A percentile compares a stretch with the other conserved stretches of the same genome.
Conservation (phyloP, 257 asterid species). For the Nicotiana attenuata region DNA sequence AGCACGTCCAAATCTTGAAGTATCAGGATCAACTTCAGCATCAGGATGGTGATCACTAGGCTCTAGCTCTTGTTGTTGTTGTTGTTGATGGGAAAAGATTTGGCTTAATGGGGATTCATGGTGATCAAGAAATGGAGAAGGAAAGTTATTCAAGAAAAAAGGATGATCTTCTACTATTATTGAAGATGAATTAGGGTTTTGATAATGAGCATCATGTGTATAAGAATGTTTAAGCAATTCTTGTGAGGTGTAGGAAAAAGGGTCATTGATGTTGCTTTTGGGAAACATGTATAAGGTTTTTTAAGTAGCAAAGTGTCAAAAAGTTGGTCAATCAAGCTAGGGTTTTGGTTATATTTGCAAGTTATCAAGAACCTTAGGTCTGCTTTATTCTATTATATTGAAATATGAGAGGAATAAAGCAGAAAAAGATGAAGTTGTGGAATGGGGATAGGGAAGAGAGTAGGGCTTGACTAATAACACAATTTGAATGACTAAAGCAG, state of each 20-base stretch:
- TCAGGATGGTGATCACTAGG: neutral
- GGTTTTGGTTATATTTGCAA: conserved; percentile 9
- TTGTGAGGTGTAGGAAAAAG: conserved; percentile 12
- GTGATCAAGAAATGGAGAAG: conserved; percentile 47
- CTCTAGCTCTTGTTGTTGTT: neutral
- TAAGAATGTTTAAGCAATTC: conserved; percentile 21
- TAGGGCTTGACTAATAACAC: conserved; percentile 3
- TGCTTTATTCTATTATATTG: neutral
- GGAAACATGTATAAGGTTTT: conserved; percentile 28
- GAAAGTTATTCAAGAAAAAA: conserved; percentile 25
- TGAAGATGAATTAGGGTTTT: conserved; percentile 25
- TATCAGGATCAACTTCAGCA: neutral
- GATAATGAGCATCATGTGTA: conserved; percentile 8
- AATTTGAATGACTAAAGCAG: neutral
- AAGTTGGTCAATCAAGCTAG: neutral
- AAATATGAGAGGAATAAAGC: neutral
- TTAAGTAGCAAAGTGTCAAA: neutral
- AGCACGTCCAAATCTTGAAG: neutral
- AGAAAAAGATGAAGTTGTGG: neutral
- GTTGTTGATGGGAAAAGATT: conserved; percentile 28
- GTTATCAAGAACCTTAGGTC: conserved; percentile 7
- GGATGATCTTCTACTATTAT: conserved; percentile 18
- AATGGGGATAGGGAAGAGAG: neutral
- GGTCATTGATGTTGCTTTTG: conserved; percentile 24
- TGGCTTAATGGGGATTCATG: conserved; percentile 40